Conservation (phyloP, 768 basidiomycete species). For the Suillus hirtellus region DNA sequence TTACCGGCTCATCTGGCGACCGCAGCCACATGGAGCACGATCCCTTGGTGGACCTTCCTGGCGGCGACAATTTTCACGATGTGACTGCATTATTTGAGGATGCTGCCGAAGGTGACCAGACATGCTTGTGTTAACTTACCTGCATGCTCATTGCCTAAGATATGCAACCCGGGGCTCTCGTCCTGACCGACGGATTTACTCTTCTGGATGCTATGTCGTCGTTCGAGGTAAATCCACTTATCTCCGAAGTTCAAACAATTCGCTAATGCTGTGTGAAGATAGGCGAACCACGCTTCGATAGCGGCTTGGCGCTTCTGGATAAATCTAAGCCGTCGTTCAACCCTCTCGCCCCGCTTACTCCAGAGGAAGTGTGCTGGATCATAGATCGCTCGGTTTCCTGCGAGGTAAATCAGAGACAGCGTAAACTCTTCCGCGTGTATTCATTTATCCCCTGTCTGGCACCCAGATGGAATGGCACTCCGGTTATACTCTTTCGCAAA, state of each 20-base stretch:
- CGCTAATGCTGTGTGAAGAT: slow-evolving; percentile 50
- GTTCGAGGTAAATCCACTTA: slow-evolving; percentile 59
- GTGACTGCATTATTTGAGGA: slow-evolving; percentile 58
- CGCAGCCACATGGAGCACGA: slow-evolving; percentile 21
- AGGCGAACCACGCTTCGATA: slow-evolving; percentile 88
- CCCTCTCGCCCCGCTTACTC: slow-evolving; percentile 59
- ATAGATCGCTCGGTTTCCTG: slow-evolving; percentile 74
- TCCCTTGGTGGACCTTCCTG: slow-evolving; percentile 41
- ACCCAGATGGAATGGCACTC: slow-evolving; percentile 84
- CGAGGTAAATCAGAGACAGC: slow-evolving; percentile 56
- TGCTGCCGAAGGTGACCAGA: slow-evolving; percentile 57
- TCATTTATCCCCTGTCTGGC: slow-evolving; percentile 16
- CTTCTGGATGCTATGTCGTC: slow-evolving; percentile 94
- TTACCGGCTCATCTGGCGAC: slow-evolving; percentile 8
- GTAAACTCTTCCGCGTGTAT: slow-evolving; percentile 15
- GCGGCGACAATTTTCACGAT: slow-evolving; percentile 62
- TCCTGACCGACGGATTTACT: slow-evolving; percentile 69
- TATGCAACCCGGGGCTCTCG: slow-evolving; percentile 60
- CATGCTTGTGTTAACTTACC: background rate
- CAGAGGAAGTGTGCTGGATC: slow-evolving; percentile 87
- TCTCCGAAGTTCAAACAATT: background rate
- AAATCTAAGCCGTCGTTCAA: slow-evolving; percentile 56
- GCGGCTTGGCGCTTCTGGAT: slow-evolving; percentile 56
- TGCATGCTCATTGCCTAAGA: slow-evolving; percentile 38
- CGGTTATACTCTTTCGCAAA: slow-evolving; percentile 84